phyloP scores from a whole-genome alignment of 2,329 filamentous ascomycete species.

The Harringtonia lauricola region DNA sequence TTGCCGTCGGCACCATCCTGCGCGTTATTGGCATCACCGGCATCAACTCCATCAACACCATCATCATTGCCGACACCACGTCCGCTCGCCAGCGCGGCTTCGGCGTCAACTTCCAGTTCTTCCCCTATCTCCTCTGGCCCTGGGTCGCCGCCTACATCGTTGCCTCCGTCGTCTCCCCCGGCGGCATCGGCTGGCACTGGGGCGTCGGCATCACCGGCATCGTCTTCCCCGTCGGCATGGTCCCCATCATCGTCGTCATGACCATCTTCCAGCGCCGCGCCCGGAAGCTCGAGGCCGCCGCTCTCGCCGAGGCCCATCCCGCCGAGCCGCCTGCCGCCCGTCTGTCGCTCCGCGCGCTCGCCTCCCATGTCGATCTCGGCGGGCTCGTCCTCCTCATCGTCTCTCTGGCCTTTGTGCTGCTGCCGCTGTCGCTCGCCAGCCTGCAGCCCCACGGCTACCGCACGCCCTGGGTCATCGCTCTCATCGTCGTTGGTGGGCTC shows the following conservation, averaged over 20 bases:
- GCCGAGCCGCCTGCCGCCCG: background rate
- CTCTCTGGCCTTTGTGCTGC: slow-evolving; percentile 33
- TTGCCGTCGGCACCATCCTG: slow-evolving; percentile 43
- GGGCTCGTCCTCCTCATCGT: slow-evolving; percentile 35
- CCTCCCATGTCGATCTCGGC: slow-evolving; percentile 24
- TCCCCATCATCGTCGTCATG: slow-evolving; percentile 33
- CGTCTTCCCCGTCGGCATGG: slow-evolving; percentile 38
- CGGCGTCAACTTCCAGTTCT: slow-evolving; percentile 34
- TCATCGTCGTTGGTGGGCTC: slow-evolving; percentile 30
- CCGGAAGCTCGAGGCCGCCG: too few species aligned
- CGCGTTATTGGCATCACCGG: slow-evolving; percentile 48
- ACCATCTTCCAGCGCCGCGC: background rate
- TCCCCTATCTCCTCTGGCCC: slow-evolving; percentile 44
- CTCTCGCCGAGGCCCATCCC: background rate
- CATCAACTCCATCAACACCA: slow-evolving; percentile 41
- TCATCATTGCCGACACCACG: slow-evolving; percentile 54
- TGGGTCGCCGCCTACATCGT: slow-evolving; percentile 43
- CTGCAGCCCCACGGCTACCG: slow-evolving; percentile 27
- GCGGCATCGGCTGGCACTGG: slow-evolving; percentile 39
- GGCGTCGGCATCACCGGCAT: slow-evolving; percentile 37
- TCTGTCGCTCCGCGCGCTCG: slow-evolving; percentile 19
- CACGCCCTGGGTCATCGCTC: slow-evolving; percentile 30
- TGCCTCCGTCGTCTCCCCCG: slow-evolving; percentile 16
- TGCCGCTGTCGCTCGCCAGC: slow-evolving; percentile 33
- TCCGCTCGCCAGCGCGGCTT: slow-evolving; percentile 36